Conservation (phyloP, 140 eudicot genomes). For the Senecio squalidus region DNA sequence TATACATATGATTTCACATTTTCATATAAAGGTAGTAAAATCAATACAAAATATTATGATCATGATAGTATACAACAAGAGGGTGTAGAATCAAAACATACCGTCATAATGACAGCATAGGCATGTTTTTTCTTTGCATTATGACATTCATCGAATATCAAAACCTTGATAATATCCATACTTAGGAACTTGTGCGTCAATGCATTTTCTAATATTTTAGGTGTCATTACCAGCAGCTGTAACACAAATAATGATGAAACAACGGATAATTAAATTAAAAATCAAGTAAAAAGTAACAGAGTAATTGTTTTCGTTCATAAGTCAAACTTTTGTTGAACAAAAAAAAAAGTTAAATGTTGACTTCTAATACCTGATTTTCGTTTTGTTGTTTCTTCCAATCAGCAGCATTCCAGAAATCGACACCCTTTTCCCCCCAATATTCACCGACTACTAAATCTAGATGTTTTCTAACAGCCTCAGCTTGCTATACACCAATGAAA, state of each 20-base stretch:
- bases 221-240: conserved; percentile 94
- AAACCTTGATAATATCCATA: conserved; percentile 49
- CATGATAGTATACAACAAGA: not conserved
- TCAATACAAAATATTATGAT: not conserved
- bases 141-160: conserved; percentile 95
- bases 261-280: not conserved
- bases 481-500: conserved; percentile 49
- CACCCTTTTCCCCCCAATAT: conserved; percentile 90
- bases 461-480: conserved; percentile 47
- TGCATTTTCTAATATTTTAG: conserved; percentile 57
- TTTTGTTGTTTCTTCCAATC: conserved; percentile 59
- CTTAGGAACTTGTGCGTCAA: conserved; percentile 58
- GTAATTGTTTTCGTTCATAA: no score
- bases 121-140: conserved; percentile 75
- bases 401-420: conserved; percentile 74
- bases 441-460: conserved; percentile 76
- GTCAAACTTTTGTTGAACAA: not conserved
- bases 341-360: not conserved
- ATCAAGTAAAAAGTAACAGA: no score
- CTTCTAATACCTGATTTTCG: conserved; percentile 51
- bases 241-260: conserved; percentile 1
- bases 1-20: conserved; percentile 21
- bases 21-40: not conserved
- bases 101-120: conserved; percentile 81
- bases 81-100: conserved; percentile 18